Conservation (phyloP, 371 early-diverging fungal genomes). For the Mucor racemosus region DNA sequence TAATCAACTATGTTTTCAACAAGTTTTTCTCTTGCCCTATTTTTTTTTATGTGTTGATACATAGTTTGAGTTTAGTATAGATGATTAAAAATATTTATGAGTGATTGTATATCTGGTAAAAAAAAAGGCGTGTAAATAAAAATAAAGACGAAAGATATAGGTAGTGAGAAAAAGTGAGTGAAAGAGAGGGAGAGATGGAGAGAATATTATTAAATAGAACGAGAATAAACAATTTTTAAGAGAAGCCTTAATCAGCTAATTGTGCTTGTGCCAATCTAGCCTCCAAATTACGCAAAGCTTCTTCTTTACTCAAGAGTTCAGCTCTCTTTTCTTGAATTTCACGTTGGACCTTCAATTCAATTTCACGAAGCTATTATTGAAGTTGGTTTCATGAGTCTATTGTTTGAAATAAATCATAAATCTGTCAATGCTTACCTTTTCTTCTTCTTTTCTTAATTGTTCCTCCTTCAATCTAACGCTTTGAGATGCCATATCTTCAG, state of each 20-base stretch:
- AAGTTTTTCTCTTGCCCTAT: not conserved
- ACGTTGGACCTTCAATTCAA: constrained; percentile 62
- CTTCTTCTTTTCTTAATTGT: constrained; percentile 65
- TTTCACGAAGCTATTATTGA: constrained; percentile 51
- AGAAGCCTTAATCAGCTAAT: constrained; percentile 25
- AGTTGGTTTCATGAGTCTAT: not conserved
- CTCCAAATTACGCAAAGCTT: constrained; percentile 60
- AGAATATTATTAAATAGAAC: constrained; percentile 2
- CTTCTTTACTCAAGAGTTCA: constrained; percentile 62
- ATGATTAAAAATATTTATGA: constrained; percentile 7
- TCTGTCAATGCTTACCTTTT: constrained; percentile 39
- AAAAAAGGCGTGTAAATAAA: not conserved
- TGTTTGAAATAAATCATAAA: not conserved
- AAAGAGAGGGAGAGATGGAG: not conserved
- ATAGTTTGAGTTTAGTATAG: not conserved
- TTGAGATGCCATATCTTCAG: constrained; percentile 59
- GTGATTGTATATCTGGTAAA: constrained; percentile 3
- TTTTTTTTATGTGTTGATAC: not conserved
- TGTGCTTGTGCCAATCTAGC: constrained; percentile 57
- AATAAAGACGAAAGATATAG: not conserved
- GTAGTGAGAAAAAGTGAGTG: not conserved
- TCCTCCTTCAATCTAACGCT: constrained; percentile 65
- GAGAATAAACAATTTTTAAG: constrained; percentile 1
- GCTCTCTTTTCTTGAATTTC: constrained; percentile 66
- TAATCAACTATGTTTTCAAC: not conserved